phyloP scores from a whole-genome alignment of 306 rosid genomes.

The Prunus mume region DNA sequence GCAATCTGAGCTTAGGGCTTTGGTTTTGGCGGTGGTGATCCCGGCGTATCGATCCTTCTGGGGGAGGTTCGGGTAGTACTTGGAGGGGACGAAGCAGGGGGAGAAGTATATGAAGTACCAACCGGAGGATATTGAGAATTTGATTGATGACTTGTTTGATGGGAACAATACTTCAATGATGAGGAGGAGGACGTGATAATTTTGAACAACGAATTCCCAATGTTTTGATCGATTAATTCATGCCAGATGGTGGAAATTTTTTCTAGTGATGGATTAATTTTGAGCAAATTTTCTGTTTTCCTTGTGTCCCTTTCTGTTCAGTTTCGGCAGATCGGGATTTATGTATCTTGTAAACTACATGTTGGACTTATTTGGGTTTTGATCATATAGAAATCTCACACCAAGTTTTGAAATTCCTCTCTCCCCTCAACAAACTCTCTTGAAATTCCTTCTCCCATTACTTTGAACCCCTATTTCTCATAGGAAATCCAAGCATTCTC shows the following conservation, averaged over 20 bases:
- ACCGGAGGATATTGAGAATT: constrained; percentile 71
- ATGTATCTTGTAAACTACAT: background rate
- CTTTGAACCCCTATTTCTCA: too few species aligned
- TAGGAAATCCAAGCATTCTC: too few species aligned
- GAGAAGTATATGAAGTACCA: constrained; percentile 77
- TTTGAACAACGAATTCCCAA: too few species aligned
- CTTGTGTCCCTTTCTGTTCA: background rate
- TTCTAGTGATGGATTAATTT: background rate
- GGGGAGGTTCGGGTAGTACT: constrained; percentile 66
- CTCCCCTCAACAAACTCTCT: too few species aligned
- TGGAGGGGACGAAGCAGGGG: constrained; percentile 56
- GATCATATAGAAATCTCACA: background rate
- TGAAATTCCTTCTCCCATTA: too few species aligned
- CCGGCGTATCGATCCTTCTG: constrained; percentile 72
- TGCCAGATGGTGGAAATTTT: background rate
- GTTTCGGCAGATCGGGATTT: background rate
- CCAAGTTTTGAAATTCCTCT: too few species aligned
- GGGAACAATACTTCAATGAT: constrained; percentile 49
- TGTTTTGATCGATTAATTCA: too few species aligned
- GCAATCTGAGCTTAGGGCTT: constrained; percentile 70
- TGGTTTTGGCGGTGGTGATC: constrained; percentile 63
- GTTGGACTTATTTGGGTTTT: background rate
- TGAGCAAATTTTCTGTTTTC: background rate
- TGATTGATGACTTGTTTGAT: constrained; percentile 65
- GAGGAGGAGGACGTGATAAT: constrained; percentile 32